A percentile compares a stretch with the other conserved stretches of the same genome.
Evolutionary conservation across 129 eudicot genomes (phyloP).

Genomic region (Helichrysum umbraculigerum): DNA sequence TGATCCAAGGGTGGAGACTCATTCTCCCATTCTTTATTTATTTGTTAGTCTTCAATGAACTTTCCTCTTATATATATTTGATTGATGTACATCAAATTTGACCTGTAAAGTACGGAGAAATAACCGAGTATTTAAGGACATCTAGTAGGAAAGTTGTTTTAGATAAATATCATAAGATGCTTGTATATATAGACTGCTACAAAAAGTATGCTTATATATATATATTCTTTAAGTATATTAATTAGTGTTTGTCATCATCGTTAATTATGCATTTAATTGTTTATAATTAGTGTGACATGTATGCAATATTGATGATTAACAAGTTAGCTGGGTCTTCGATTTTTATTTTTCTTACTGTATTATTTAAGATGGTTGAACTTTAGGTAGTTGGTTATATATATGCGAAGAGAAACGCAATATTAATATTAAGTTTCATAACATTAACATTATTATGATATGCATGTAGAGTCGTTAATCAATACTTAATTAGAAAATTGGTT

Average conservation of each 20-base stretch:
- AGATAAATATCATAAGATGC: no score
- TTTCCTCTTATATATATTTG: no score
- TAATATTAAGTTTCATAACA: neutral
- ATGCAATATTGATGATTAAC: neutral
- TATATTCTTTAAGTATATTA: neutral
- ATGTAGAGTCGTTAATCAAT: neutral
- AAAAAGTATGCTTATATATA: no score
- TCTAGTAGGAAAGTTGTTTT: no score
- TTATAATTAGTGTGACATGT: neutral
- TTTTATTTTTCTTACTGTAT: neutral
- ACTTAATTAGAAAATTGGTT: neutral
- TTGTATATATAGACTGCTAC: no score
- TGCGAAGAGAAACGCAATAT: constrained; percentile 7
- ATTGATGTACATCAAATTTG: no score
- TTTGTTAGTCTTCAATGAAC: no score
- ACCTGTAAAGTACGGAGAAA: no score
- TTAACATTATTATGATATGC: neutral
- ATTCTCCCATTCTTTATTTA: no score
- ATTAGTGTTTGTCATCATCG: neutral
- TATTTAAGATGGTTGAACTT: constrained; percentile 1
- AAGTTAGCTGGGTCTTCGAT: constrained; percentile 1
- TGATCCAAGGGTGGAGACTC: no score
- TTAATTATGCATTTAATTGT: neutral
- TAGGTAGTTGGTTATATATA: constrained; percentile 25
- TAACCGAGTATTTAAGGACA: no score